Conservation (phyloP, 2,329 filamentous ascomycete genomes). For the Fusarium subtropicale region DNA sequence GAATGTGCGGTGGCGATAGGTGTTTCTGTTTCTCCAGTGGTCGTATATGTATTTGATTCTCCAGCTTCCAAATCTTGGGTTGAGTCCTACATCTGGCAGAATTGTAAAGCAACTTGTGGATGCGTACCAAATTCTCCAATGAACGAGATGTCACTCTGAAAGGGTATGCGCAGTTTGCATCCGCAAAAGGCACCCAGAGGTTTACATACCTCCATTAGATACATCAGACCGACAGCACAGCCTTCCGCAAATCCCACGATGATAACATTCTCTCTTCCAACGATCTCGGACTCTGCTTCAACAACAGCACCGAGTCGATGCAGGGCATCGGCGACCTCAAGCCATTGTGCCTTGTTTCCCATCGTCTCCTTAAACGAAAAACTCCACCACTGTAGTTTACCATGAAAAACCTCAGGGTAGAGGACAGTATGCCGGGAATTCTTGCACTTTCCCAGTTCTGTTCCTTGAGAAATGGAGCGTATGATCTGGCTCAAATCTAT, state of each 20-base stretch:
- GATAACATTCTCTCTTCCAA: slow-evolving; percentile 12
- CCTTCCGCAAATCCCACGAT: slow-evolving; percentile 20
- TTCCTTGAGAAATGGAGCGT: background rate
- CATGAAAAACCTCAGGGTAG: too few relatives aligned
- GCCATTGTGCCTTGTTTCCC: background rate
- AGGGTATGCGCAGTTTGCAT: slow-evolving; percentile 9
- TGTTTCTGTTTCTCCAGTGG: background rate
- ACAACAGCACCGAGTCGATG: background rate
- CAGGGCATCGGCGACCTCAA: background rate
- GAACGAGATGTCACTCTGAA: background rate
- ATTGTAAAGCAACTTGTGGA: background rate
- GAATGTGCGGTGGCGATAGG: background rate
- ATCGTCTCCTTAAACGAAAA: background rate
- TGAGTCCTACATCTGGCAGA: background rate
- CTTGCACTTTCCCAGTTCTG: background rate
- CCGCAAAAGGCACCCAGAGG: slow-evolving; percentile 20
- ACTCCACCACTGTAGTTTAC: background rate
- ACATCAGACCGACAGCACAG: slow-evolving; percentile 1
- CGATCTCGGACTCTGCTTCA: background rate
- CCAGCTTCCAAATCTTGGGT: too few relatives aligned
- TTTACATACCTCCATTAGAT: slow-evolving; percentile 2
- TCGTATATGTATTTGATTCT: background rate
- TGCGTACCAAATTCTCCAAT: background rate
- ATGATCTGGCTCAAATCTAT: background rate
- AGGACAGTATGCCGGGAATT: background rate